These are phyloP conservation scores for Xylariales sp. DNA, from an alignment of 2,329 filamentous ascomycete species.

Conservation along the genomic window DNA sequence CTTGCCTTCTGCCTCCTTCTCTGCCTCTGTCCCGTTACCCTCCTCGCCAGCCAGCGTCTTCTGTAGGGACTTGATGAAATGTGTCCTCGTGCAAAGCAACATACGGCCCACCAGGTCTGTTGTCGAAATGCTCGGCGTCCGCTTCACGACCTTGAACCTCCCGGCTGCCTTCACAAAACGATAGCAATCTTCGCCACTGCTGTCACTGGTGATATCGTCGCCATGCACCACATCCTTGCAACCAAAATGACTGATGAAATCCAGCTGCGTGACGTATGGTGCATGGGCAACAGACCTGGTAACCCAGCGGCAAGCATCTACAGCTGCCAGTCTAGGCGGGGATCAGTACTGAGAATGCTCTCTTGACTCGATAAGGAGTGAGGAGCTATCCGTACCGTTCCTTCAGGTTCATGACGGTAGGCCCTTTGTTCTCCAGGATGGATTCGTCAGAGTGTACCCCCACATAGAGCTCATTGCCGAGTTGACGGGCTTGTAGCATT, in stretches of 20 bases:
- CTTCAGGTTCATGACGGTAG: conserved; percentile 89
- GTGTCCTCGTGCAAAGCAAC: conserved; percentile 89
- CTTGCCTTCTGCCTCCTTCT: conserved; percentile 57
- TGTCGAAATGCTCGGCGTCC: conserved; percentile 93
- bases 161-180: conserved; percentile 92
- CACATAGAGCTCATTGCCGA: conserved; percentile 83
- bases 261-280: conserved; percentile 89
- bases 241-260: conserved; percentile 93
- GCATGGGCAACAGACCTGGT: conserved; percentile 78
- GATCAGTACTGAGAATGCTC: conserved; percentile 23
- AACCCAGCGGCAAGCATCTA: conserved; percentile 93
- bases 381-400: conserved; percentile 59
- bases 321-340: conserved; percentile 63
- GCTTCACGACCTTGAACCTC: conserved; percentile 93
- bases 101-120: conserved; percentile 98
- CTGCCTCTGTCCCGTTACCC: conserved; percentile 62
- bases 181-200: conserved; percentile 92
- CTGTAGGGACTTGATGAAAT: conserved; percentile 82
- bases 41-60: conserved; percentile 65
- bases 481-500: conserved; percentile 89
- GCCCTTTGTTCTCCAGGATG: conserved; percentile 94
- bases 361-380: conserved; percentile 13
- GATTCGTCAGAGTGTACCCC: conserved; percentile 94
- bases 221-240: conserved; percentile 95
- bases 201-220: conserved; percentile 95